Evolutionary conservation across 345 rosid species (phyloP), one percentile per base, ranked within the genome.

Genomic region (Noccaea caerulescens): DNA sequence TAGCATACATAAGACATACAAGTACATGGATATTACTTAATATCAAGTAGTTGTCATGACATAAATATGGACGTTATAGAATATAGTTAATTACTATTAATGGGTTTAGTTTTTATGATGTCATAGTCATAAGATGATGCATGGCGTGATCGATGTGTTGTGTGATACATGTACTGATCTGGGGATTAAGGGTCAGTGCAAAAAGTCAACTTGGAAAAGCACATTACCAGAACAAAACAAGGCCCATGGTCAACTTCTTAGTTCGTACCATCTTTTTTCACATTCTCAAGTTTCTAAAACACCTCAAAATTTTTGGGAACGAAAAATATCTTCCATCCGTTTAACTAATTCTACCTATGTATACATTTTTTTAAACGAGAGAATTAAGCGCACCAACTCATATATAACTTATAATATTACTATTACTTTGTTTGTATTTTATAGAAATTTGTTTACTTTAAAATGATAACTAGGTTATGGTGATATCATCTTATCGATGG

Each of bases 161-260:
- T 34, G 65, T 63, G 71, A 45, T 61, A 58, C 62, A 61, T 68
- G 73, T 68, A 75, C 69, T n/a, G 27, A 53, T 68, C 53, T 56
- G 58, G 59, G 45, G 34, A 50, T 55, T 44, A 58, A 52, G n/a
- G 51, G 73, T 69, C 65, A 55, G 55, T 55, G 71, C 54, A 69
- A 39, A 53, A 75, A 63, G 79, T 69, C 79, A 69, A 63, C 70
- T 54, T 63, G 32, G 58, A 69, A 62, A 75, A 55, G 44, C 73
- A 53, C 52, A 68, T 68, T 68, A 52, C 69, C 63, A 68, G 39
- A 57, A 65, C 58, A 72, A 53, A 37, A 55, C 18, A 66, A 74
- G 11, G 47, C 66, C 64, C 52, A 49, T 64, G 42, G 65, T 63
- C 75, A 55, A 55, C 34, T 36, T 72, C 52, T 18, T 8, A 36